Conservation (phyloP, 305 asterid species). For the Fraxinus greggii region DNA sequence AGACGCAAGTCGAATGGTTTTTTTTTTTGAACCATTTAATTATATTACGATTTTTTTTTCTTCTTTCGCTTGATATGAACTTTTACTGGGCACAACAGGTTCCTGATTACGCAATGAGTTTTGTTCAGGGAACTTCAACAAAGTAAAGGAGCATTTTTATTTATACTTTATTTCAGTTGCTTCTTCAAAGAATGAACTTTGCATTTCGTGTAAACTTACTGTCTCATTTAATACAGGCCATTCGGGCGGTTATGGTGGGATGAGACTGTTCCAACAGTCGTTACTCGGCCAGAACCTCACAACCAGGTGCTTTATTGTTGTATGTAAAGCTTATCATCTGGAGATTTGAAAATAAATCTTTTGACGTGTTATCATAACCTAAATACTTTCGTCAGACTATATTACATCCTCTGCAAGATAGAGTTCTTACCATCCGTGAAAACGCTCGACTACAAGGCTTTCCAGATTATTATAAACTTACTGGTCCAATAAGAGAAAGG, state of each 20-base stretch:
- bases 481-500: conserved; percentile 79
- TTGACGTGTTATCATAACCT: not conserved
- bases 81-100: conserved; percentile 31
- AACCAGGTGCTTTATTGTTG: conserved; percentile 32
- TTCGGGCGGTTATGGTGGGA: conserved; percentile 95
- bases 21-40: not conserved
- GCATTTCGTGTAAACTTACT: not conserved
- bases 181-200: not conserved
- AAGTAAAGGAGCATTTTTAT: conserved; percentile 29
- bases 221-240: conserved; percentile 49
- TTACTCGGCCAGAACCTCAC: conserved; percentile 63
- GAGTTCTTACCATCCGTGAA: conserved; percentile 81
- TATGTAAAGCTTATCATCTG: not conserved
- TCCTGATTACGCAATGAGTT: conserved; percentile 77
- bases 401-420: conserved; percentile 61
- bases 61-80: not conserved
- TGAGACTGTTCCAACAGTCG: conserved; percentile 81
- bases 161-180: not conserved
- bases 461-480: conserved; percentile 68
- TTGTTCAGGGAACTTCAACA: conserved; percentile 40
- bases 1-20: not conserved
- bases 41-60: not conserved
- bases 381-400: conserved; percentile 36
- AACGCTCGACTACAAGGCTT: conserved; percentile 91
- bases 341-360: not conserved